These are phyloP conservation scores for Casuarina equisetifolia DNA, from an alignment of 306 rosid genomes.

Conservation along the genomic window DNA sequence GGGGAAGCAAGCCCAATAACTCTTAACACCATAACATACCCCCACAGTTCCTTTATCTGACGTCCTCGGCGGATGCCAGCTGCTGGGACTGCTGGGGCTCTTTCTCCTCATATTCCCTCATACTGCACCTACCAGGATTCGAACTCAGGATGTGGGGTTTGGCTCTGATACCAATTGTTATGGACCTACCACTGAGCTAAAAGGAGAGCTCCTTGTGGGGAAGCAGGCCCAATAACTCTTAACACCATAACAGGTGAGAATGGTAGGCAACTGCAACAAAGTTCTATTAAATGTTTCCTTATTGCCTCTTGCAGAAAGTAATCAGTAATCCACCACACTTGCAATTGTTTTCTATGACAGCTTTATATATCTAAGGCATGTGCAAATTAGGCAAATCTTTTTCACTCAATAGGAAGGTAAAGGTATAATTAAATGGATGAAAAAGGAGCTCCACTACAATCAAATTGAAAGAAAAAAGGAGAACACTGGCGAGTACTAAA, in stretches of 20 bases:
- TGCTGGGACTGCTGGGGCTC: too few relatives aligned
- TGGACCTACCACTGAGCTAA: too few relatives aligned
- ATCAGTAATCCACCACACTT: conserved; percentile 11
- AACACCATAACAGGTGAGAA: neutral
- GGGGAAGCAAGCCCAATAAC: too few relatives aligned
- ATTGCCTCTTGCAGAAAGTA: neutral
- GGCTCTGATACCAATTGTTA: too few relatives aligned
- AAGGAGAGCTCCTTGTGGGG: too few relatives aligned
- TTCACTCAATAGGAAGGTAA: neutral
- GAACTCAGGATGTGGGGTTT: too few relatives aligned
- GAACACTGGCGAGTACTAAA: neutral
- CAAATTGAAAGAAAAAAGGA: neutral
- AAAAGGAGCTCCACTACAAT: neutral
- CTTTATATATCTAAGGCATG: conserved; percentile 15
- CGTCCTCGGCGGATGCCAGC: too few relatives aligned
- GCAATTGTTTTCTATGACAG: conserved; percentile 16
- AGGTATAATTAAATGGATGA: neutral
- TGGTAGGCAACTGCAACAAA: neutral
- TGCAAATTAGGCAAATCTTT: neutral
- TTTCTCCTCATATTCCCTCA: too few relatives aligned
- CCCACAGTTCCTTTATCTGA: too few relatives aligned
- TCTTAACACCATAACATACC: too few relatives aligned
- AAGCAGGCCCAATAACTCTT: too few relatives aligned
- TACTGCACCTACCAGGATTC: too few relatives aligned
- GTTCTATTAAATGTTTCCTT: neutral